phyloP scores from a whole-genome alignment of 306 rosid genomes.

The Alnus glutinosa region DNA sequence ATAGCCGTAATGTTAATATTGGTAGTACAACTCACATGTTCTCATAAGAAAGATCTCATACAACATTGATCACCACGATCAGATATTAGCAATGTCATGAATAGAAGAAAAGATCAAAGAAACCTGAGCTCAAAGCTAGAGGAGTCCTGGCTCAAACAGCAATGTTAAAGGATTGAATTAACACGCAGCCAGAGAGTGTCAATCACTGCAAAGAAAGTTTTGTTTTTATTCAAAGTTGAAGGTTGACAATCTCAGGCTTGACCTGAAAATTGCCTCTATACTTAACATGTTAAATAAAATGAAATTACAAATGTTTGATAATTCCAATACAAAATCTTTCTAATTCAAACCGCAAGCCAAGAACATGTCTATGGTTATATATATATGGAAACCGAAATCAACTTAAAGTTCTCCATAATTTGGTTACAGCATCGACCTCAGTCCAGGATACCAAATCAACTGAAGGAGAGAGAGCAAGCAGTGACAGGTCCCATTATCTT shows the following conservation, averaged over 20 bases:
- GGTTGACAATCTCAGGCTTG: not conserved
- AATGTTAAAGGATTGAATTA: slow-evolving; percentile 9
- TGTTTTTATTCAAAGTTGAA: not conserved
- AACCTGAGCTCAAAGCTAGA: slow-evolving; percentile 17
- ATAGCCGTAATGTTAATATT: slow-evolving; percentile 27
- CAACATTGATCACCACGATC: slow-evolving; percentile 15
- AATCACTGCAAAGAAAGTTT: not conserved
- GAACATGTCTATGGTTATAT: not conserved
- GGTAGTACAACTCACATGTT: not conserved
- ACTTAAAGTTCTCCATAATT: not conserved
- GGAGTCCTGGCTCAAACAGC: slow-evolving; percentile 15
- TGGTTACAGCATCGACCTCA: not conserved
- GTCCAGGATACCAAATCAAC: not conserved
- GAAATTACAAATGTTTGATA: not conserved
- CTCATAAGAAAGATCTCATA: slow-evolving; percentile 8
- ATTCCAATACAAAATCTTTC: not conserved
- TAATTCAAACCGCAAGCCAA: not conserved
- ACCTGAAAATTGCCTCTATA: not conserved
- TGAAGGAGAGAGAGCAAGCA: not conserved
- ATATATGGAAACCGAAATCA: not conserved
- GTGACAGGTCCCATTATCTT: not conserved
- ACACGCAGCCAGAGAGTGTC: not conserved
- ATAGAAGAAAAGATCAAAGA: not conserved
- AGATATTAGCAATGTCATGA: slow-evolving; percentile 1
- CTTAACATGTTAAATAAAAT: not conserved